Conservation (phyloP, 2,329 filamentous ascomycete species). For the Zasmidium cellare region DNA sequence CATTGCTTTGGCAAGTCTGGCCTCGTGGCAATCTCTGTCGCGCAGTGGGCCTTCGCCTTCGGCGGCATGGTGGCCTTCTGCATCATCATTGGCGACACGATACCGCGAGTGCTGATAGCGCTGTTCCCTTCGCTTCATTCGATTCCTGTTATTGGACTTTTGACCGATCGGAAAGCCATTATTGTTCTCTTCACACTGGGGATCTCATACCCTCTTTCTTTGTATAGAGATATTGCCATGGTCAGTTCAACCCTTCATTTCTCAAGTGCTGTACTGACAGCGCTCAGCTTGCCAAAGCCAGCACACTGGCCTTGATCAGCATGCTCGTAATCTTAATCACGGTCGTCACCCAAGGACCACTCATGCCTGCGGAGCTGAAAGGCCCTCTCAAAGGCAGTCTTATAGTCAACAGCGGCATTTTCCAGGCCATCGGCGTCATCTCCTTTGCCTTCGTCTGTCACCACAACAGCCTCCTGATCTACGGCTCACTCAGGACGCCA, state of each 20-base stretch:
- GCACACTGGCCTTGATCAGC: slow-evolving; percentile 85
- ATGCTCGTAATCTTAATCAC: slow-evolving; percentile 90
- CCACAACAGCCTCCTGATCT: slow-evolving; percentile 96
- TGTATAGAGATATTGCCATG: slow-evolving; percentile 97
- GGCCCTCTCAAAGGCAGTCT: slow-evolving; percentile 70
- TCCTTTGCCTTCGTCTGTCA: slow-evolving; percentile 86
- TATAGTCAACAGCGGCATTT: slow-evolving; percentile 83
- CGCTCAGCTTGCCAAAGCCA: slow-evolving; percentile 87
- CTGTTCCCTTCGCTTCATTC: slow-evolving; percentile 74
- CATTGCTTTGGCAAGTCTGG: slow-evolving; percentile 89
- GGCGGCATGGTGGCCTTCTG: slow-evolving; percentile 98
- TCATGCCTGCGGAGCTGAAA: slow-evolving; percentile 69
- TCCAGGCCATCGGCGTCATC: slow-evolving; percentile 96
- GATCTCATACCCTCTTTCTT: slow-evolving; percentile 84
- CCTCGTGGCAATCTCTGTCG: slow-evolving; percentile 83
- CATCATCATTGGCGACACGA: slow-evolving; percentile 94
- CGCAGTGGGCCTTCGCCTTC: slow-evolving; percentile 98
- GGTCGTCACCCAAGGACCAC: slow-evolving; percentile 78
- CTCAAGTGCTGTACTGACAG: slow-evolving; percentile 10
- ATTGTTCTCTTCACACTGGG: slow-evolving; percentile 86
- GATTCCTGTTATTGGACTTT: slow-evolving; percentile 75
- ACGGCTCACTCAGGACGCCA: slow-evolving; percentile 88
- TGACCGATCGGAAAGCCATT: slow-evolving; percentile 77
- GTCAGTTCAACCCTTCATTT: slow-evolving; percentile 45
- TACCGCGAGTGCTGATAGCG: slow-evolving; percentile 82